These are phyloP conservation scores for Suillus lakei DNA, from an alignment of 768 basidiomycete species.

Conservation along the genomic window DNA sequence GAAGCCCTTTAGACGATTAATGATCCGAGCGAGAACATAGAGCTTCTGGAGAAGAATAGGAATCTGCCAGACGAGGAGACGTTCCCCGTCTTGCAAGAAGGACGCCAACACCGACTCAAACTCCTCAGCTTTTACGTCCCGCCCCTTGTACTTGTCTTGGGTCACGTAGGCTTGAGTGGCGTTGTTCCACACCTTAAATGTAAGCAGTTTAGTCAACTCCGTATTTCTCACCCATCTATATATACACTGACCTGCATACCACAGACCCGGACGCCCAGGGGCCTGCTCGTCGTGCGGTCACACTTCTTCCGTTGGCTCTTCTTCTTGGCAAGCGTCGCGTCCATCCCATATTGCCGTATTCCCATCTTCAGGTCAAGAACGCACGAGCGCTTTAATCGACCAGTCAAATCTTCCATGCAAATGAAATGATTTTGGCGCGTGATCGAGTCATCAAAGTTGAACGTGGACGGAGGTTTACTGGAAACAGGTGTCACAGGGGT, in stretches of 20 bases:
- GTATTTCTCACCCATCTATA: neutral
- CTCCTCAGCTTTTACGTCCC: constrained; percentile 85
- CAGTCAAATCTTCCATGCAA: constrained; percentile 98
- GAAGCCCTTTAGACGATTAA: constrained; percentile 90
- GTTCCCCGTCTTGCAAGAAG: constrained; percentile 86
- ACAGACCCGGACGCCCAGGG: constrained; percentile 91
- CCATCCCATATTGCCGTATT: constrained; percentile 97
- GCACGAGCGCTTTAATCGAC: constrained; percentile 87
- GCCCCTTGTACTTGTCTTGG: constrained; percentile 96
- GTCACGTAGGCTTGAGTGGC: constrained; percentile 82
- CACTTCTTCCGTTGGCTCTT: constrained; percentile 99
- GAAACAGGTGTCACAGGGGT: constrained; percentile 26
- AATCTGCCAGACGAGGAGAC: constrained; percentile 88
- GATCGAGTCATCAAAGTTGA: constrained; percentile 49
- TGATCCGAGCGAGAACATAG: constrained; percentile 90
- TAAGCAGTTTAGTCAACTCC: constrained; percentile 14
- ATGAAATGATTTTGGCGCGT: constrained; percentile 97
- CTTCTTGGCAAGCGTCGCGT: constrained; percentile 91
- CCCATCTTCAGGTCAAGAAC: constrained; percentile 99
- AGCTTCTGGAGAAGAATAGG: constrained; percentile 90
- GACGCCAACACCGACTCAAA: constrained; percentile 82
- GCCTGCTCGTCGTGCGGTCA: constrained; percentile 91
- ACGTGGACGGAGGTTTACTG: constrained; percentile 38
- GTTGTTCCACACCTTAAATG: constrained; percentile 87
- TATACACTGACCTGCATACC: constrained; percentile 90